Conservation (phyloP, 169 alveolate species). For the Cryptosporidium viatorum region DNA sequence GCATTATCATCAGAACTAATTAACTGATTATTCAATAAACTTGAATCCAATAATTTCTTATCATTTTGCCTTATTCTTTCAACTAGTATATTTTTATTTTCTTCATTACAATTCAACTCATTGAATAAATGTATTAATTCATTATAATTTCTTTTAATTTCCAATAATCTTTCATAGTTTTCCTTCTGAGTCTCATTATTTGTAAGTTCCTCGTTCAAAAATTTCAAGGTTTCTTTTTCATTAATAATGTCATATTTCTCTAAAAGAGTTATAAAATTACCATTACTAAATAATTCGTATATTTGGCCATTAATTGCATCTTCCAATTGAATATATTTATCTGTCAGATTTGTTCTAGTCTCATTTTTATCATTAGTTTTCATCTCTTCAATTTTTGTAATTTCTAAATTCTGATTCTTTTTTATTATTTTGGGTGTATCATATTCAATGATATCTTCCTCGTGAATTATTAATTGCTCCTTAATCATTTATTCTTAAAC, state of each 20-base stretch:
- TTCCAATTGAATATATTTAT: conserved; percentile 23
- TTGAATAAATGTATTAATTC: not conserved
- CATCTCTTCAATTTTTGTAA: not conserved
- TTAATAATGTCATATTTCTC: conserved; percentile 26
- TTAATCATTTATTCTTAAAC: not conserved
- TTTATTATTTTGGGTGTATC: not conserved
- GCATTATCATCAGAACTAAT: conserved; percentile 22
- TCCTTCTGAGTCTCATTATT: conserved; percentile 7
- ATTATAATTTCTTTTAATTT: conserved; percentile 23
- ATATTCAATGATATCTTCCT: conserved; percentile 6
- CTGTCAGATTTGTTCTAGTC: not conserved
- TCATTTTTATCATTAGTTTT: not conserved
- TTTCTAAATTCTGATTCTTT: not conserved
- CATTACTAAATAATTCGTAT: conserved; percentile 8
- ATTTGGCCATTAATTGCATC: conserved; percentile 4
- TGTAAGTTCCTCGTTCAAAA: not conserved
- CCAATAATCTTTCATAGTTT: conserved; percentile 5
- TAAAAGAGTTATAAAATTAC: conserved; percentile 12
- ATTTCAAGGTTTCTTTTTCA: not conserved
- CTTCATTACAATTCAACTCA: not conserved
- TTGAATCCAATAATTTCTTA: conserved; percentile 10
- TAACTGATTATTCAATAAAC: conserved; percentile 25
- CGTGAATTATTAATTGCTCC: not conserved
- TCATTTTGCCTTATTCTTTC: conserved; percentile 53
- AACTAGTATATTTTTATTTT: not conserved